These are phyloP conservation scores for Tephrocybe sp. DNA, from an alignment of 768 basidiomycete species.

Conservation along the genomic window DNA sequence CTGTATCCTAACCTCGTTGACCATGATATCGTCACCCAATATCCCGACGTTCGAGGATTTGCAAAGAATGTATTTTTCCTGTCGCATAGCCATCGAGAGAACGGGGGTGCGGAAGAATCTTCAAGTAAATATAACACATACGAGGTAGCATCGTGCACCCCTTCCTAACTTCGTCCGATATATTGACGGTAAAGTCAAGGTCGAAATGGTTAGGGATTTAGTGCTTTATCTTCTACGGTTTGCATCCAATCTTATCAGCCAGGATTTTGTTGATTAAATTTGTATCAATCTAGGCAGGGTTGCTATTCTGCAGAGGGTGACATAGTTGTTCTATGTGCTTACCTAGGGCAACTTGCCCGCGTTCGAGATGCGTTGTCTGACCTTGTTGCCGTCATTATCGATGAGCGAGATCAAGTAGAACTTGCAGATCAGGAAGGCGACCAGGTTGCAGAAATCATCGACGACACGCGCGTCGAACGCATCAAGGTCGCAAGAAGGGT, in stretches of 20 bases:
- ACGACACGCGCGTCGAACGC: constrained; percentile 35
- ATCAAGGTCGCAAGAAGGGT: constrained; percentile 56
- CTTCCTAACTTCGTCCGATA: background rate
- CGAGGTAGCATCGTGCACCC: constrained; percentile 48
- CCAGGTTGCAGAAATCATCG: constrained; percentile 18
- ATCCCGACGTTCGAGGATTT: constrained; percentile 63
- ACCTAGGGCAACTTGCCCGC: constrained; percentile 44
- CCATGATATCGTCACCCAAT: constrained; percentile 47
- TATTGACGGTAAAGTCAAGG: constrained; percentile 24
- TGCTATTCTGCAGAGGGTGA: constrained; percentile 46
- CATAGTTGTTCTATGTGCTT: constrained; percentile 47
- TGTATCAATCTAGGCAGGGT: constrained; percentile 34
- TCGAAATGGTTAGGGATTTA: constrained; percentile 43
- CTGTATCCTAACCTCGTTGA: constrained; percentile 65
- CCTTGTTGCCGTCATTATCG: constrained; percentile 63
- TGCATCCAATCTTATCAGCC: background rate
- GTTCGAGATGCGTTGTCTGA: constrained; percentile 37
- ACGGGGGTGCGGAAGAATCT: constrained; percentile 58
- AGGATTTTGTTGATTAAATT: background rate
- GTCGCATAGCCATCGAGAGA: constrained; percentile 61
- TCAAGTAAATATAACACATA: constrained; percentile 65
- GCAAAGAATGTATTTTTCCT: constrained; percentile 67
- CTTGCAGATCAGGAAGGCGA: constrained; percentile 55
- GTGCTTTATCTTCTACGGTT: constrained; percentile 44
- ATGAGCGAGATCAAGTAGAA: constrained; percentile 66